A percentile compares a stretch with the other conserved stretches of the same genome.
phyloP scores from a whole-genome alignment of 345 rosid species.

The Trapa incisa region DNA sequence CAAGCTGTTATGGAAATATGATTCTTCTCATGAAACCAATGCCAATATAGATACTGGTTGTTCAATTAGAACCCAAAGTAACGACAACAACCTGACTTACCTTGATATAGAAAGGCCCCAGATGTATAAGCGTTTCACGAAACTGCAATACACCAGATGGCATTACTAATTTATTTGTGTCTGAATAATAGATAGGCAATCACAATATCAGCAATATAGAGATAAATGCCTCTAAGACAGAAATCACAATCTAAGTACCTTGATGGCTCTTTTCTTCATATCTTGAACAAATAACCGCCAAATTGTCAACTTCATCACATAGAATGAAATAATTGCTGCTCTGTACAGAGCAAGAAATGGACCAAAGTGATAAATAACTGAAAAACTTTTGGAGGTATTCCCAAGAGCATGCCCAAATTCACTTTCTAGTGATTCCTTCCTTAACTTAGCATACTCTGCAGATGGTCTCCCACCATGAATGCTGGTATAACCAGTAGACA shows the following conservation, averaged over 20 bases:
- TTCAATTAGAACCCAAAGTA: conserved; percentile 1
- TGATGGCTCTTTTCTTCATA: conserved; percentile 57
- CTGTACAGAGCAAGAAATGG: conserved; percentile 84
- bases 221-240: not conserved
- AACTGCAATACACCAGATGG: conserved; percentile 38
- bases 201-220: not conserved
- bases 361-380: conserved; percentile 52
- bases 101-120: conserved; percentile 96
- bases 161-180: not conserved
- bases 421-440: conserved; percentile 93
- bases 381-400: conserved; percentile 50
- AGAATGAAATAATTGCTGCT: conserved; percentile 70
- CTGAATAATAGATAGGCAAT: not conserved
- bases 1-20: conserved; percentile 40
- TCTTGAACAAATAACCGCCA: conserved; percentile 63
- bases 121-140: conserved; percentile 60
- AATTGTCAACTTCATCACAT: conserved; percentile 60
- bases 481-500: conserved; percentile 48
- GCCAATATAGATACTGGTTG: not conserved
- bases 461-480: conserved; percentile 80
- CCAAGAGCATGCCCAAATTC: conserved; percentile 74
- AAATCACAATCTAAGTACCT: conserved; percentile 24
- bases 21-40: not conserved
- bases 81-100: conserved; percentile 26
- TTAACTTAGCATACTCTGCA: conserved; percentile 67